Base-by-base conservation (phyloP, 352 stramenopile genomes). In the Pythium chondricola region DNA sequence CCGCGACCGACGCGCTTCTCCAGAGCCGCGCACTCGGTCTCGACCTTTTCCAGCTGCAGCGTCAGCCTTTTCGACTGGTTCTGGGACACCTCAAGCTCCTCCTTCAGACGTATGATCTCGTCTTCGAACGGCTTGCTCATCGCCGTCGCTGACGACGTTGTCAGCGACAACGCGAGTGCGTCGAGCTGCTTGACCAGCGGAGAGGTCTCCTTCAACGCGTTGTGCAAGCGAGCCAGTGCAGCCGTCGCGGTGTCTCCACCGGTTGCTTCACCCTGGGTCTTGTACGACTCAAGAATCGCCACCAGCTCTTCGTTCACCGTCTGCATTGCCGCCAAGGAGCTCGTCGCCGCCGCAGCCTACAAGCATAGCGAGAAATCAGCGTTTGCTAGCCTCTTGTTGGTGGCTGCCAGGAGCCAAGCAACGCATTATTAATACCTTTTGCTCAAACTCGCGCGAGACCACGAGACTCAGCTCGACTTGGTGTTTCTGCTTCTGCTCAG, bases 1-100 rank as follows among this genome's bases (percentile, higher is more conserved):
- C 82, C 83, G 43, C 67, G 61, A 20, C 76, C 83, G 17, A 92
- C 59, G 2, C 81, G 74, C 29, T 84, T 85, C 51, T 95, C 81
- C 29, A 85, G 71, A 18, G 76, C 50, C 1, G 66, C 71, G 8
- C 84, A 65, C 35, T 88, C 70, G 48, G 68, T 73, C 52, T 92
- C 75, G 4, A 60, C 60, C 39, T 76, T 79, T 43, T 88, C 72
- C 6, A 93, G 64, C 44, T 85, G 74, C 27, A 79, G 79, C 1
- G 40, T 48, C 21, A 91, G 52, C 7, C 64, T 76, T 6, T 48
- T 52, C 35, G 77, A 75, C 25, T 88, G 61, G 24, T 68, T 61
- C 18, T 87, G 59, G 10, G 65, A 40, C 22, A 65, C 52, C 2
- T 53, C 43, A 0, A 89, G 51, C 17, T 67, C 61, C 25, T 73